phyloP scores from a whole-genome alignment of 805 yeast genomes.

The Diddensiella santjacobensis region DNA sequence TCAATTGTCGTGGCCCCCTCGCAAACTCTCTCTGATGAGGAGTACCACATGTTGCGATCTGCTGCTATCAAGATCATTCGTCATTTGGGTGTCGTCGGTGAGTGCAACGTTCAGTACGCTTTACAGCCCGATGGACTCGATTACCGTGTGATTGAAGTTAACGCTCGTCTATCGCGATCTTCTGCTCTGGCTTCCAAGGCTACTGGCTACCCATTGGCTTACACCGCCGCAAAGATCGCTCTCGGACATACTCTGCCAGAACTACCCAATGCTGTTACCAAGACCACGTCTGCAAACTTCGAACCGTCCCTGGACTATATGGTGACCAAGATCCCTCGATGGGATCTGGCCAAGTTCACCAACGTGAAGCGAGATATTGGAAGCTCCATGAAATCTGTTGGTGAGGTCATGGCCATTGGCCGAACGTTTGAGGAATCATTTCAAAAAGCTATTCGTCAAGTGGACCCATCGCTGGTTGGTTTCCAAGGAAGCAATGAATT shows the following conservation, averaged over 20 bases:
- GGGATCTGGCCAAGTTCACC: constrained; percentile 95
- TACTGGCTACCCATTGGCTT: constrained; percentile 97
- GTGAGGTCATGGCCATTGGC: constrained; percentile 99
- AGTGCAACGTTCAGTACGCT: constrained; percentile 97
- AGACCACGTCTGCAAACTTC: constrained; percentile 92
- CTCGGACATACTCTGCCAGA: constrained; percentile 93
- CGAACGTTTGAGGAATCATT: constrained; percentile 96
- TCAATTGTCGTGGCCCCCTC: constrained; percentile 99
- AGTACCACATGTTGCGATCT: constrained; percentile 94
- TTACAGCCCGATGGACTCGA: constrained; percentile 94
- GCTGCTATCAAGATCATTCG: constrained; percentile 97
- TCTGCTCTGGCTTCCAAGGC: constrained; percentile 98
- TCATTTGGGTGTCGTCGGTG: constrained; percentile 98
- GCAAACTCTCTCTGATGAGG: constrained; percentile 94
- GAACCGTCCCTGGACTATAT: constrained; percentile 96
- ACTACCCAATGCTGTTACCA: constrained; percentile 93
- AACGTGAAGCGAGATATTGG: constrained; percentile 93
- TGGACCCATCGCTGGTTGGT: constrained; percentile 86
- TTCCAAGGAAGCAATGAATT: constrained; percentile 73
- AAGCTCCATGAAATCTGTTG: constrained; percentile 96
- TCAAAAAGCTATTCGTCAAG: constrained; percentile 96
- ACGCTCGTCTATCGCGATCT: constrained; percentile 94
- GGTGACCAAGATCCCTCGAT: constrained; percentile 96
- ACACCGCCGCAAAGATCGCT: constrained; percentile 97
- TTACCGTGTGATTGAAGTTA: constrained; percentile 94